These are phyloP conservation scores for Juglanconis oblonga DNA, from an alignment of 2,329 filamentous ascomycete genomes.

Conservation along the genomic window DNA sequence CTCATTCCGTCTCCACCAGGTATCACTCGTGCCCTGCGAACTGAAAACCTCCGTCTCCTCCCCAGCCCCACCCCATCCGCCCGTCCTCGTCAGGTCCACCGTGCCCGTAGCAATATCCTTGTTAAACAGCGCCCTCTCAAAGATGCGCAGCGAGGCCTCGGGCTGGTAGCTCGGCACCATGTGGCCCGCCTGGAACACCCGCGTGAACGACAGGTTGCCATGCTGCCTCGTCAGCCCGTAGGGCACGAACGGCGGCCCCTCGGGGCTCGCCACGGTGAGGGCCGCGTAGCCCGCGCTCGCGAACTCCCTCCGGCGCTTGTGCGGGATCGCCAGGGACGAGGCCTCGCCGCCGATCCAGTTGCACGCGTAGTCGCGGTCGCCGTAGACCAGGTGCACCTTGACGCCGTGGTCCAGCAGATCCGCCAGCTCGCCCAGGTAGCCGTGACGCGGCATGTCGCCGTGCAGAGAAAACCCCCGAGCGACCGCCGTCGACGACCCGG, in stretches of 20 bases:
- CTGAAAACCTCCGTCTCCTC: conserved; percentile 1
- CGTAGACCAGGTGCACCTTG: conserved; percentile 53
- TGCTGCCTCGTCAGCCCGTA: conserved; percentile 65
- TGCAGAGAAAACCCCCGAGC: conserved; percentile 36
- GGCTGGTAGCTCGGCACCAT: conserved; percentile 49
- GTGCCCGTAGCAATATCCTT: conserved; percentile 46
- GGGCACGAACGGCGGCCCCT: conserved; percentile 26
- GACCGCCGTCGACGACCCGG: conserved; percentile 38
- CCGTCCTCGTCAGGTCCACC: conserved; percentile 21
- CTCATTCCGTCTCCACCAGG: conserved; percentile 15
- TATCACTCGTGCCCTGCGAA: conserved; percentile 10
- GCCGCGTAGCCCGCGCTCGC: conserved; percentile 60
- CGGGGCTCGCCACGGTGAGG: conserved; percentile 53
- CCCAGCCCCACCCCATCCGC: conserved; percentile 5
- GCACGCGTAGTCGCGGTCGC: conserved; percentile 54
- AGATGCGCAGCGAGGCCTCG: conserved; percentile 41
- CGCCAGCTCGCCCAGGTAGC: conserved; percentile 38
- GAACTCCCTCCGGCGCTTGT: conserved; percentile 60
- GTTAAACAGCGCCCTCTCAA: conserved; percentile 46
- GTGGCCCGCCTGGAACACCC: conserved; percentile 55
- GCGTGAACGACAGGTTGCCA: conserved; percentile 59
- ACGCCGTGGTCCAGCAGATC: conserved; percentile 53
- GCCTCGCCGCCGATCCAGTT: conserved; percentile 49
- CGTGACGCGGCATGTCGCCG: conserved; percentile 28
- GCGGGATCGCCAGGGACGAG: conserved; percentile 49